Evolutionary conservation across 371 early-diverging fungal species (phyloP).

Genomic region (Mortierella sp.): DNA sequence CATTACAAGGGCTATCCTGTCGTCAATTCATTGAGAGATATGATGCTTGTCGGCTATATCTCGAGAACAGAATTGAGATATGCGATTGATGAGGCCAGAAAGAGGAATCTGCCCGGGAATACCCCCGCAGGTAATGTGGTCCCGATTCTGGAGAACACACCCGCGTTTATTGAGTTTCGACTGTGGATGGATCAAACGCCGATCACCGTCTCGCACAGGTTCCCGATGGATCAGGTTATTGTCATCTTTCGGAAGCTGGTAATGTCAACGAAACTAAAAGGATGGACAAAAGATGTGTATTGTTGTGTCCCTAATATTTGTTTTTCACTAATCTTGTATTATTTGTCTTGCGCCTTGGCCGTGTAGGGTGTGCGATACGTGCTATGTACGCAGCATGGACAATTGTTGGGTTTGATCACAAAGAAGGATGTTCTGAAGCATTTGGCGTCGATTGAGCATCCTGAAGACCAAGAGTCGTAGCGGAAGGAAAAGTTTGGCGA

Average conservation of each 20-base stretch:
- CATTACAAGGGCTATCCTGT: constrained; percentile 83
- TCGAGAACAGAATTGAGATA: constrained; percentile 75
- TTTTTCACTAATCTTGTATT: not conserved
- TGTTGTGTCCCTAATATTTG: not conserved
- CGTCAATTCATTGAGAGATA: constrained; percentile 61
- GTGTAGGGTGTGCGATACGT: constrained; percentile 69
- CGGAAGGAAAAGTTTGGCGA: not conserved
- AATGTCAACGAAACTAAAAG: not conserved
- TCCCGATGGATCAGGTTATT: constrained; percentile 80
- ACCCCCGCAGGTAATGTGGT: constrained; percentile 57
- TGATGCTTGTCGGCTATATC: constrained; percentile 79
- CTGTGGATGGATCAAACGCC: constrained; percentile 82
- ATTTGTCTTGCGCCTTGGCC: not conserved
- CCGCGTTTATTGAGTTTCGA: constrained; percentile 67
- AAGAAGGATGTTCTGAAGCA: constrained; percentile 76
- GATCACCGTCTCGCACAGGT: constrained; percentile 67
- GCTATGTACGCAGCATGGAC: constrained; percentile 65
- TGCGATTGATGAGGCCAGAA: constrained; percentile 66
- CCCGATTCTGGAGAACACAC: constrained; percentile 57
- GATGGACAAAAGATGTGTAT: not conserved
- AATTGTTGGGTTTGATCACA: constrained; percentile 72
- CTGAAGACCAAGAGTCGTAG: constrained; percentile 43
- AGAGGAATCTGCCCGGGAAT: constrained; percentile 46
- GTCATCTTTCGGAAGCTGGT: constrained; percentile 80
- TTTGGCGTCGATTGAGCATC: constrained; percentile 58